Conservation (phyloP, 306 rosid species). For the Betula pendula region DNA sequence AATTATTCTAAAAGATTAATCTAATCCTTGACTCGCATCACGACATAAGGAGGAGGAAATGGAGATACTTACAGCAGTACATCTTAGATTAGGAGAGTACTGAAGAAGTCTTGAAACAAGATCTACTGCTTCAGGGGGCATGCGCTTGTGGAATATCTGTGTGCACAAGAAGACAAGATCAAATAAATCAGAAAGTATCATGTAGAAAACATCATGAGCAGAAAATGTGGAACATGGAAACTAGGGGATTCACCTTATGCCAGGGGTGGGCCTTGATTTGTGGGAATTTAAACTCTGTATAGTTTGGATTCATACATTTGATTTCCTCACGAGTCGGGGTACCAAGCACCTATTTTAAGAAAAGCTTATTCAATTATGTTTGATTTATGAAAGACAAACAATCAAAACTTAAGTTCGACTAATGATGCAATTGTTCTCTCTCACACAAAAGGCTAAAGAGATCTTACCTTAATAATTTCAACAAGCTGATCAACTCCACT, state of each 20-base stretch:
- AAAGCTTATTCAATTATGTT: neutral
- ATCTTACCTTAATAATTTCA: slow-evolving; percentile 66
- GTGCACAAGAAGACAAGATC: neutral
- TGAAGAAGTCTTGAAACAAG: slow-evolving; percentile 75
- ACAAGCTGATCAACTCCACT: slow-evolving; percentile 80
- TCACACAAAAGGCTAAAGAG: neutral
- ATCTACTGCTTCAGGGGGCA: slow-evolving; percentile 69
- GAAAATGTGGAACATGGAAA: slow-evolving; percentile 9
- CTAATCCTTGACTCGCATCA: neutral
- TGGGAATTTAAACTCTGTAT: slow-evolving; percentile 67
- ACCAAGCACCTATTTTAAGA: slow-evolving; percentile 51
- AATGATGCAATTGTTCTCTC: neutral
- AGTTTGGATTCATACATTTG: slow-evolving; percentile 75
- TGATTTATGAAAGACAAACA: neutral
- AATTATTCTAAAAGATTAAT: neutral
- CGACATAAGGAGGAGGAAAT: neutral
- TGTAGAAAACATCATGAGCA: neutral
- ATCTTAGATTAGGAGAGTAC: slow-evolving; percentile 64
- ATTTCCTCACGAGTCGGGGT: slow-evolving; percentile 78
- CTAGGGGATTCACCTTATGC: slow-evolving; percentile 48
- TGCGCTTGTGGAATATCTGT: slow-evolving; percentile 70
- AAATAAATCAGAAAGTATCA: slow-evolving; percentile 3
- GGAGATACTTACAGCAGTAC: slow-evolving; percentile 56
- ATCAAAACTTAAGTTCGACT: neutral
- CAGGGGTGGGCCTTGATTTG: slow-evolving; percentile 62